A percentile compares a stretch with the other conserved stretches of the same genome.
phyloP scores from a whole-genome alignment of 2,329 filamentous ascomycete species.

The Pezicula rhizophila region DNA sequence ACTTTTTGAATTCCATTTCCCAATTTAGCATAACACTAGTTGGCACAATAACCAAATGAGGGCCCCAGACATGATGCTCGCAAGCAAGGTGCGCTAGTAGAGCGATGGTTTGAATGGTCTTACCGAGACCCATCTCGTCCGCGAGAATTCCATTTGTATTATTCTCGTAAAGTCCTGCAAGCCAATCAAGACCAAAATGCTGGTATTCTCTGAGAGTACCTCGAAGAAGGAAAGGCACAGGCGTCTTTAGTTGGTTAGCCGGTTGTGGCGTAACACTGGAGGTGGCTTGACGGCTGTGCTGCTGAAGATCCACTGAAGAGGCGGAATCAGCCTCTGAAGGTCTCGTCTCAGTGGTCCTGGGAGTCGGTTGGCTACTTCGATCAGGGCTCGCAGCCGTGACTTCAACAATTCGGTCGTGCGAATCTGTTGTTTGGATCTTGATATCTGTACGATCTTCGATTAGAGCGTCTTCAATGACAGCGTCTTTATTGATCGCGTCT shows the following conservation, averaged over 20 bases:
- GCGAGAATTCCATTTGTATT: slow-evolving; percentile 94
- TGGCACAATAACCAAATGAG: slow-evolving; percentile 90
- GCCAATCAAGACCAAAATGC: slow-evolving; percentile 94
- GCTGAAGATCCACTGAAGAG: slow-evolving; percentile 28
- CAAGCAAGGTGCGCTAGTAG: slow-evolving; percentile 88
- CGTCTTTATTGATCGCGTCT: not conserved
- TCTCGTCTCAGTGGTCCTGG: slow-evolving; percentile 28
- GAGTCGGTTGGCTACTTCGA: slow-evolving; percentile 30
- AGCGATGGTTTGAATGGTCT: slow-evolving; percentile 97
- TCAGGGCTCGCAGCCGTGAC: slow-evolving; percentile 22
- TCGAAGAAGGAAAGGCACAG: slow-evolving; percentile 75
- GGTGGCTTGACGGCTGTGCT: slow-evolving; percentile 25
- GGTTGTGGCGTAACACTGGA: slow-evolving; percentile 34
- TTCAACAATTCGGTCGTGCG: slow-evolving; percentile 12
- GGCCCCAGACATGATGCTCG: slow-evolving; percentile 86
- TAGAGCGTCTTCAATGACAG: slow-evolving; percentile 1
- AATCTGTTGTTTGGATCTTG: not conserved
- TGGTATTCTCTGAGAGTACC: slow-evolving; percentile 93
- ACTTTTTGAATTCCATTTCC: slow-evolving; percentile 99
- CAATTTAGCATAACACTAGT: slow-evolving; percentile 99
- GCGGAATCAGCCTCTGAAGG: slow-evolving; percentile 27
- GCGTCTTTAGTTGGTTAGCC: slow-evolving; percentile 48
- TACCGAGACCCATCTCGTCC: slow-evolving; percentile 97
- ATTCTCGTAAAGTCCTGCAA: slow-evolving; percentile 85
- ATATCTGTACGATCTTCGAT: not conserved